Evolutionary conservation across 805 yeast species (phyloP), one percentile per base, ranked within the genome.

Genomic region (Yamadazyma kitorensis): DNA sequence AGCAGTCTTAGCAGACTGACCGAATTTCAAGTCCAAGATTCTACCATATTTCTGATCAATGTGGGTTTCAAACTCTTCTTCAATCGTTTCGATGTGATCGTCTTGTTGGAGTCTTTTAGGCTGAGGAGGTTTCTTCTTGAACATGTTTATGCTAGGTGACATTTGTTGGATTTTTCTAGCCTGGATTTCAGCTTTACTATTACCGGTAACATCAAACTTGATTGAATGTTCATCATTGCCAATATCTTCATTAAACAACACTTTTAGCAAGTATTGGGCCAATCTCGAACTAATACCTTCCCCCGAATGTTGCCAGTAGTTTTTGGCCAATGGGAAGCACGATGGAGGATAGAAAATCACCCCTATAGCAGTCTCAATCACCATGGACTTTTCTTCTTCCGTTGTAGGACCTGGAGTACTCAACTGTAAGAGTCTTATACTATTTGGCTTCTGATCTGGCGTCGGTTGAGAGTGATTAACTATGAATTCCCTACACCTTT

Each of bases 271-370:
- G 51, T 86, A 93, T 57, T 89, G 96, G 1, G 88, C 97, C 54
- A 81, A 64, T 49, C 98, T 70, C 22, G 96, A 86, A 11, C 96
- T 86, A 17, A 93, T 76, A n/a, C 96, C 96, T 58, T 91, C 97
- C 17, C 99, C 99, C 0, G 95, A 69, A 52, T 89, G 96, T 57
- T 91, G 97, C 98, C 98, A 93, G 61, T 86, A 93, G 48, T 78
- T 78, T 54, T 86, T 88, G 24, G 93, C 89, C 4, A 84, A 56
- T 1, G 76, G 57, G 42, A 69, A 78, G 39, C 72, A 78, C 3
- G 68, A 64, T 2, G 66, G 57, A 2, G 86, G 86, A 50, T 83
- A 85, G 41, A 93, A 80, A n/a, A 88, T 86, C 14, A 78, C 83
- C 0, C 89, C 82, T 35, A 91, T 75, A 25, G 75, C 74, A 10